These are phyloP conservation scores for Diaporthe eres DNA, from an alignment of 2,329 filamentous ascomycete species.

Conservation along the genomic window DNA sequence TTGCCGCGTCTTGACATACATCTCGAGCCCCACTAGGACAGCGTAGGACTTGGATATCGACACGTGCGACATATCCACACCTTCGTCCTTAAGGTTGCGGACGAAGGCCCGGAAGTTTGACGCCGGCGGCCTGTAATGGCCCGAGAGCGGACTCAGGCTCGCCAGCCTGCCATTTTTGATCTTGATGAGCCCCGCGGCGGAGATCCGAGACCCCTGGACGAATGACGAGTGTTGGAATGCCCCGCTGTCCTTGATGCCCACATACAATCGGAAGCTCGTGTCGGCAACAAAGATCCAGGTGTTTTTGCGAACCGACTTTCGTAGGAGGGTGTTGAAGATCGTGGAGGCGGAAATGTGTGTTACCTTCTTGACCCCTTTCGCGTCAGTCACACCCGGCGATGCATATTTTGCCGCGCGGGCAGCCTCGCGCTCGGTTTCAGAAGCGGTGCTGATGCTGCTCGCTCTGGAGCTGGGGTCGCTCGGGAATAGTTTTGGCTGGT, in stretches of 20 bases:
- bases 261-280: slow-evolving; percentile 86
- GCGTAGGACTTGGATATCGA: slow-evolving; percentile 87
- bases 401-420: slow-evolving; percentile 76
- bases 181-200: slow-evolving; percentile 86
- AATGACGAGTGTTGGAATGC: slow-evolving; percentile 95
- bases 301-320: slow-evolving; percentile 85
- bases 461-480: slow-evolving; percentile 47
- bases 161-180: slow-evolving; percentile 85
- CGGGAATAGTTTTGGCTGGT: slow-evolving; percentile 42
- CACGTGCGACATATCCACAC: slow-evolving; percentile 84
- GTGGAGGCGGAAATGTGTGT: slow-evolving; percentile 77
- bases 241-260: slow-evolving; percentile 90
- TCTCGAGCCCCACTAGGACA: slow-evolving; percentile 85
- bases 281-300: slow-evolving; percentile 96
- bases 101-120: slow-evolving; percentile 89
- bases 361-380: slow-evolving; percentile 72
- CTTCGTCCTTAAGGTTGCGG: slow-evolving; percentile 76
- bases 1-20: slow-evolving; percentile 78
- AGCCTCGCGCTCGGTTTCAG: slow-evolving; percentile 65
- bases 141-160: slow-evolving; percentile 78
- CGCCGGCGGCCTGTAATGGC: slow-evolving; percentile 88
- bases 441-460: slow-evolving; percentile 45
- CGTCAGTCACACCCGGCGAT: slow-evolving; percentile 72
- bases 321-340: slow-evolving; percentile 83
- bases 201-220: slow-evolving; percentile 84